Percentiles rank a stretch among this genome's conserved stretches.
Conservation (phyloP, 352 stramenopile species). For the Phytophthora podocarpi region DNA sequence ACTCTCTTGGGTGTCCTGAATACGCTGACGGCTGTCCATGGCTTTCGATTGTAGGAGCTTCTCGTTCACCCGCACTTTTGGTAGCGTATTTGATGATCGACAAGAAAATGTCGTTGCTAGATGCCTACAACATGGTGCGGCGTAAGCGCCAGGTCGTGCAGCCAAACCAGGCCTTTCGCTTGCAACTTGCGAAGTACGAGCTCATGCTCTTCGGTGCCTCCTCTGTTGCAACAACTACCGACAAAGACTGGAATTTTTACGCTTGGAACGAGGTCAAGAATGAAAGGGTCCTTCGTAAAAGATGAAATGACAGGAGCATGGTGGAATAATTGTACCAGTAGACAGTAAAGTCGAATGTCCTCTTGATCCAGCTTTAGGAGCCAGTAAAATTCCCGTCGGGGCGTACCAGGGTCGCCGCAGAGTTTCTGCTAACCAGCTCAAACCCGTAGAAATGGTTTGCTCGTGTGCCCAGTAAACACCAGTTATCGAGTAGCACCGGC, state of each 20-base stretch:
- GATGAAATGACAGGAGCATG: background rate
- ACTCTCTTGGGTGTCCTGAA: too few species aligned
- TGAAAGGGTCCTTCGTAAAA: background rate
- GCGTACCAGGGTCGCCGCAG: background rate
- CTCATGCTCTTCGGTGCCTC: constrained; percentile 59
- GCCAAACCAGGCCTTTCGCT: constrained; percentile 63
- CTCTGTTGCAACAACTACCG: constrained; percentile 53
- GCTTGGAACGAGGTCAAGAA: constrained; percentile 73
- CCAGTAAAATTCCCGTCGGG: background rate
- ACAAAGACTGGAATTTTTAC: constrained; percentile 78
- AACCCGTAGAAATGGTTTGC: constrained; percentile 52
- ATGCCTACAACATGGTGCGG: constrained; percentile 63
- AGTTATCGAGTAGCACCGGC: constrained; percentile 48
- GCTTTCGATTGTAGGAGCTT: constrained; percentile 40
- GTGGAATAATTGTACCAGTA: background rate
- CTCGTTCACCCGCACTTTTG: constrained; percentile 57
- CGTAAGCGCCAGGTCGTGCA: constrained; percentile 50
- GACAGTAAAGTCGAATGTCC: too few species aligned
- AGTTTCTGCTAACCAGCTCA: constrained; percentile 14
- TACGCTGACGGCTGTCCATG: background rate
- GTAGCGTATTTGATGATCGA: constrained; percentile 76
- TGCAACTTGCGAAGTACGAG: constrained; percentile 76
- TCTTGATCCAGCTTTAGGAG: too few species aligned
- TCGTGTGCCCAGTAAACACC: constrained; percentile 57
- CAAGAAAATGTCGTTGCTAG: constrained; percentile 60